A percentile compares a stretch with the other conserved stretches of the same genome.
Conservation (phyloP, 139 green algal species). For the Chara braunii region DNA sequence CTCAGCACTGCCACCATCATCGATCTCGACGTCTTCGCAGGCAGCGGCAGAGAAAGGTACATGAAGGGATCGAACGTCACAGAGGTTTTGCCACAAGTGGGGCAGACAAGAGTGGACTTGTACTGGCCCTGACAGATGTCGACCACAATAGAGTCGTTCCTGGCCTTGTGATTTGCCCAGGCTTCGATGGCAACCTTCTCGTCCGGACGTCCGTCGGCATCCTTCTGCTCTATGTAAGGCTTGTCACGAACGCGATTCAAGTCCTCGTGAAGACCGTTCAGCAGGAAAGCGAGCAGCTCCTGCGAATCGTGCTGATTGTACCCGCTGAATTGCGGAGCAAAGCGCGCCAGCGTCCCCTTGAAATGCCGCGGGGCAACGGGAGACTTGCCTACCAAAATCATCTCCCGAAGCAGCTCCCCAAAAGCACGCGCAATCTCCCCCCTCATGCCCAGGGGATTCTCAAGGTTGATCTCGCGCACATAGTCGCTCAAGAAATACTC, state of each 20-base stretch:
- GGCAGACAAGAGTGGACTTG: conserved; percentile 81
- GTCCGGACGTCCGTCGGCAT: conserved; percentile 65
- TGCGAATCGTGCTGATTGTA: conserved; percentile 87
- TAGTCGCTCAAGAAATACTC: conserved; percentile 61
- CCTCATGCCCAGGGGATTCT: conserved; percentile 76
- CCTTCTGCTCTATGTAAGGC: conserved; percentile 80
- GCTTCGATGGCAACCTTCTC: conserved; percentile 67
- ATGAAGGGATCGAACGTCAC: conserved; percentile 95
- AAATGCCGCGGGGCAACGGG: conserved; percentile 60
- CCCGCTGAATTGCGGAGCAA: conserved; percentile 83
- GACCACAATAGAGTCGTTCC: conserved; percentile 86
- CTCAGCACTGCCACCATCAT: conserved; percentile 56
- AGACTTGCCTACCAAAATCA: conserved; percentile 66
- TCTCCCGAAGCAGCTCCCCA: conserved; percentile 64
- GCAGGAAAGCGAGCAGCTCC: conserved; percentile 83
- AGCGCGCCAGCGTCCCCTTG: conserved; percentile 72
- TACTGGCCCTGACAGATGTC: conserved; percentile 76
- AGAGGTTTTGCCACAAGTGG: conserved; percentile 59
- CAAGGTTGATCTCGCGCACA: conserved; percentile 66
- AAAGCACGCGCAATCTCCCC: conserved; percentile 85
- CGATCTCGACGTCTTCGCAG: conserved; percentile 41
- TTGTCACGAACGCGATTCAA: conserved; percentile 86
- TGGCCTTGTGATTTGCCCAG: conserved; percentile 70
- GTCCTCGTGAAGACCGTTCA: conserved; percentile 95
- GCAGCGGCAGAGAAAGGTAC: conserved; percentile 88